phyloP scores from a whole-genome alignment of 1,284 basidiomycete species.

The Austropuccinia psidii region DNA sequence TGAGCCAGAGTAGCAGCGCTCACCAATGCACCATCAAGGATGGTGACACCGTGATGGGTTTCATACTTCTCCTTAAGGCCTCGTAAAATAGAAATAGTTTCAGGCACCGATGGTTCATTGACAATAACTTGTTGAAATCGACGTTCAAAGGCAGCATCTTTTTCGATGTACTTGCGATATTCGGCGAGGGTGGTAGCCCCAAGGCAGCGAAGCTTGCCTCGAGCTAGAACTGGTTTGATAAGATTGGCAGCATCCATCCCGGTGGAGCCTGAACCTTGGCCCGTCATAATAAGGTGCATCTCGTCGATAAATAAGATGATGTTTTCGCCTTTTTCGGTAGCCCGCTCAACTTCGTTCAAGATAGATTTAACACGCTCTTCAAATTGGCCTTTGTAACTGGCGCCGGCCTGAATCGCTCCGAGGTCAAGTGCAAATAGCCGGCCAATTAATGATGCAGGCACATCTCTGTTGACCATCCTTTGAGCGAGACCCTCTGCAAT shows the following conservation, averaged over 20 bases:
- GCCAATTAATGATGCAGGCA: conserved; percentile 76
- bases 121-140: conserved; percentile 85
- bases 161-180: conserved; percentile 93
- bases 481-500: conserved; percentile 95
- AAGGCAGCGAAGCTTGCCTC: conserved; percentile 81
- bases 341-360: conserved; percentile 75
- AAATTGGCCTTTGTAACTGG: conserved; percentile 85
- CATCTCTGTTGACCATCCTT: conserved; percentile 88
- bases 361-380: conserved; percentile 90
- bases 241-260: conserved; percentile 59
- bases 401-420: conserved; percentile 92
- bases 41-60: conserved; percentile 56
- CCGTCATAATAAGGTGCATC: conserved; percentile 67
- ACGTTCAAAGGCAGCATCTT: conserved; percentile 74
- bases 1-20: conserved; percentile 85
- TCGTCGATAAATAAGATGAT: conserved; percentile 96
- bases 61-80: conserved; percentile 73
- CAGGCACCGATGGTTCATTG: conserved; percentile 80
- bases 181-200: conserved; percentile 91
- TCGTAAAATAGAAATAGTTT: conserved; percentile 87
- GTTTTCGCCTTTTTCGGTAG: conserved; percentile 68
- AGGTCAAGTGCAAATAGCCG: conserved; percentile 66
- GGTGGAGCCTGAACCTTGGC: conserved; percentile 52
- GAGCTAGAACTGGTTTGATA: conserved; percentile 55
- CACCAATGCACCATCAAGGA: conserved; percentile 82